Percentiles rank a stretch among this genome's conserved stretches.
phyloP scores from a whole-genome alignment of 495 filamentous ascomycete genomes.

The Penicillium riverlandense region DNA sequence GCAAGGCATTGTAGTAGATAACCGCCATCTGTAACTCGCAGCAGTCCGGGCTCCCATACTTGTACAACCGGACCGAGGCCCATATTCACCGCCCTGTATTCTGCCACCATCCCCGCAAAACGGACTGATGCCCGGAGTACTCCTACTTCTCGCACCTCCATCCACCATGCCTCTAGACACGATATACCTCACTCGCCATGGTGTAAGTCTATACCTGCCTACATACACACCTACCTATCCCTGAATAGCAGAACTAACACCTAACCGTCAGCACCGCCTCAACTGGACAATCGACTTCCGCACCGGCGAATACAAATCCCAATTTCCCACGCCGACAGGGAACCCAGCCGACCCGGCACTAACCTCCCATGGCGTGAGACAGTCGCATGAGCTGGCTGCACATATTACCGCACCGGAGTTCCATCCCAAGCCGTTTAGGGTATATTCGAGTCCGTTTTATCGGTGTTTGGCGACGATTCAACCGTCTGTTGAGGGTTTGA shows the following conservation, averaged over 20 bases:
- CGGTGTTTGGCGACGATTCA: constrained; percentile 83
- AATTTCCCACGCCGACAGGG: constrained; percentile 71
- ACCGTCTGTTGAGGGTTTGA: constrained; percentile 56
- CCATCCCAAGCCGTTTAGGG: constrained; percentile 50
- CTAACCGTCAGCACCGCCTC: constrained; percentile 64
- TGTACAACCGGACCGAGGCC: constrained; percentile 12
- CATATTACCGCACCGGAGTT: constrained; percentile 56
- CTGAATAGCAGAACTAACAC: neutral
- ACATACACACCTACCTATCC: constrained; percentile 2
- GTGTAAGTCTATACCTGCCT: constrained; percentile 48
- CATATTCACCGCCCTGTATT: constrained; percentile 14
- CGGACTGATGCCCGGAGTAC: neutral
- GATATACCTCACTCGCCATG: constrained; percentile 82
- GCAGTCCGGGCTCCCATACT: constrained; percentile 1
- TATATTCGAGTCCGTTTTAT: constrained; percentile 87
- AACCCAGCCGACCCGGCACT: constrained; percentile 83
- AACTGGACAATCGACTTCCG: constrained; percentile 77
- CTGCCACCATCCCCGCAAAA: constrained; percentile 15
- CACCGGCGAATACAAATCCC: constrained; percentile 64
- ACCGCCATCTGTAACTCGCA: too few relatives aligned
- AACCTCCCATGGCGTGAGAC: constrained; percentile 74
- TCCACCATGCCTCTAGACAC: constrained; percentile 53
- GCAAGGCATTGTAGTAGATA: too few relatives aligned
- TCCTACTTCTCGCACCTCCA: neutral
- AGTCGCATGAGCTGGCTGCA: constrained; percentile 69